Evolutionary conservation across 805 yeast species (phyloP), one percentile per base, ranked within the genome.

Genomic region (Scheffersomyces coipomensis): DNA sequence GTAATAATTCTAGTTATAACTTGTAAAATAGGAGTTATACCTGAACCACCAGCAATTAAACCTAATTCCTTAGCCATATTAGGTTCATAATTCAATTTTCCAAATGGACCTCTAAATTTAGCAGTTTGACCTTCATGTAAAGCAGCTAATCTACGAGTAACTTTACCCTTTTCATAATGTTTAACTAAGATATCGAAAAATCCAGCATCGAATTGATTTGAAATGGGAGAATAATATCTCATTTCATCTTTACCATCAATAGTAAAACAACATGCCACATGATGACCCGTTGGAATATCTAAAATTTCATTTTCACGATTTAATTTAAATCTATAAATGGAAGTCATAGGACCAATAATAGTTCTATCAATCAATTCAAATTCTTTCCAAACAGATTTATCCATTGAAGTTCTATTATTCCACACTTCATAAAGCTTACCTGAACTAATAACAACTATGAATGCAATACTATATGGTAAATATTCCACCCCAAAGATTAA

Each of bases 21-120:
- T 64, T 89, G 95, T 54, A 85, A 73, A 64, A 88, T 81, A 27
- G 97, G 97, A 7, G 97, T 88, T 46, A 90, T 83, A 37, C 97
- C 95, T 0, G 91, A 79, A 15, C 95, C 95, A 49, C 93, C 95
- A 6, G 90, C 91, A 49, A 86, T 71, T 66, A 86, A 72, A 15
- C 81, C 80, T 41, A 86, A 70, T 43, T 80, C 77, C 44, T 75
- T 75, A 29, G 80, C 83, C 67, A 78, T 75, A 55, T 83, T 83
- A 19, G 73, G 49, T 29, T 53, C 42, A 56, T 83, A 83, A 24
- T 77, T 60, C 61, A 86, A 78, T 56, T 82, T 74, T 12, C 95
- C 93, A 35, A 85, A 85, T 13, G 93, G 89, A 1, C 95, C 95
- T 58, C 80, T 78, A 53, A 86, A 85, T 45, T 76, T 76, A 15